Base-by-base conservation (phyloP, 2,329 filamentous ascomycete species). In the Talaromyces sp. region DNA sequence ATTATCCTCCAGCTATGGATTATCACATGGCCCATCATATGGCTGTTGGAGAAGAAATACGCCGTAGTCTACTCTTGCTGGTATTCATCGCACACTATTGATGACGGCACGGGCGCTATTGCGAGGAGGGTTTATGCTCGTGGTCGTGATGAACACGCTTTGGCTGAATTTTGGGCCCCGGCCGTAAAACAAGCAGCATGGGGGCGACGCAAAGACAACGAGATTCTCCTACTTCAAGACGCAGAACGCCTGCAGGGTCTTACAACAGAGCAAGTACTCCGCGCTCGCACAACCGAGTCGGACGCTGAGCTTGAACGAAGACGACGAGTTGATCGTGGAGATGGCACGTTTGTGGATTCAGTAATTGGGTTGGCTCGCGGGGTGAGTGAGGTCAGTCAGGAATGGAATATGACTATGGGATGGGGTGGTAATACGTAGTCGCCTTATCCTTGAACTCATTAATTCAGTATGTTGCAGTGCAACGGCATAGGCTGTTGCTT, bases 1-100 rank as follows among this genome's bases (percentile, higher is more conserved):
- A 72, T 79, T 10, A 69, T 79, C 41, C 68, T 77, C 8, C 77
- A 79, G 62, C 70, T 79, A 8, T 79, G 77, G 77, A 72, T 79
- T 57, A 68, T 79, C 57, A 71, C 76, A 7, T 79, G 77, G 77
- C 77, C 77, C 0, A 66, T 78, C 1, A 76, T 79, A 47, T 73
- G 73, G 68, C 60, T 78, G 1, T 65, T 79, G 37, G 77, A 79
- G 60, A 74, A 71, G 39, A 73, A 74, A 1, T 79, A 79, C 56
- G 74, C 76, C 19, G 66, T 78, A 1, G 72, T 73, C 13, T 66
- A 69, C 4, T 72, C 73, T 1, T 68, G 69, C 13, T 78, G 77
- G 74, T 70, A 73, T 59, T 72, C 75, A 1, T 71, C 71, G 2
- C 70, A 60, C 22, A 22, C 31, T 9, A 13, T 33, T 3, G 66